Evolutionary conservation across 1,284 basidiomycete genomes (phyloP).

Genomic region (Apiotrichum laibachii): DNA sequence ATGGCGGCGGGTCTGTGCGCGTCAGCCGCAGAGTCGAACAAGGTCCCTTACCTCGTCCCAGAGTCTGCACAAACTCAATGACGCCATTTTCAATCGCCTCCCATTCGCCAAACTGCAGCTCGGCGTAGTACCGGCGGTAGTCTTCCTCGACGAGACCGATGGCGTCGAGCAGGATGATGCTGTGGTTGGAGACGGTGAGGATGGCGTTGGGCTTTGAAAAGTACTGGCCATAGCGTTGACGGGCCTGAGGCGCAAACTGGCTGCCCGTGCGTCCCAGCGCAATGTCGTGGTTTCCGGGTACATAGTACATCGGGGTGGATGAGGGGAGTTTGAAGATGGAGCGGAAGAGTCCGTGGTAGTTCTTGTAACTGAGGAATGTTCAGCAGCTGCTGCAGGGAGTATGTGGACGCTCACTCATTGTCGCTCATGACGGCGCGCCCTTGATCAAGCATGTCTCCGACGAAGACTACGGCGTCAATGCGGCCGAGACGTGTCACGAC

Average conservation of each 20-base stretch:
- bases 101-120: slow-evolving; percentile 60
- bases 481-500: slow-evolving; percentile 58
- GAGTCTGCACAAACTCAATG: slow-evolving; percentile 66
- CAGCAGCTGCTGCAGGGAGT: slow-evolving; percentile 21
- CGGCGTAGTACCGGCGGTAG: slow-evolving; percentile 61
- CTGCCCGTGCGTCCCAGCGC: slow-evolving; percentile 58
- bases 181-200: slow-evolving; percentile 63
- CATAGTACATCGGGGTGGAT: slow-evolving; percentile 57
- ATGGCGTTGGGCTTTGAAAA: slow-evolving; percentile 46
- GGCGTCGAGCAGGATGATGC: slow-evolving; percentile 69
- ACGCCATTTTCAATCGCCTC: slow-evolving; percentile 59
- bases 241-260: slow-evolving; percentile 60
- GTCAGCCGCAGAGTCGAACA: slow-evolving; percentile 1
- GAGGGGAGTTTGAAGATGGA: slow-evolving; percentile 59
- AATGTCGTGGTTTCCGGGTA: slow-evolving; percentile 85
- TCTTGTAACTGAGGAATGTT: slow-evolving; percentile 53
- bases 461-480: slow-evolving; percentile 71
- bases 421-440: slow-evolving; percentile 62
- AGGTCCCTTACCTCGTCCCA: slow-evolving; percentile 55
- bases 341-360: slow-evolving; percentile 62
- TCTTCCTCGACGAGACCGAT: slow-evolving; percentile 74
- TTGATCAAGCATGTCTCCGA: slow-evolving; percentile 74
- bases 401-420: slow-evolving; percentile 59
- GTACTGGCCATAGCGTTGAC: slow-evolving; percentile 62
- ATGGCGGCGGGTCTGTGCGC: slow-evolving; percentile 37